Evolutionary conservation across 1,284 basidiomycete species (phyloP).

Genomic region (Puccinia horiana): DNA sequence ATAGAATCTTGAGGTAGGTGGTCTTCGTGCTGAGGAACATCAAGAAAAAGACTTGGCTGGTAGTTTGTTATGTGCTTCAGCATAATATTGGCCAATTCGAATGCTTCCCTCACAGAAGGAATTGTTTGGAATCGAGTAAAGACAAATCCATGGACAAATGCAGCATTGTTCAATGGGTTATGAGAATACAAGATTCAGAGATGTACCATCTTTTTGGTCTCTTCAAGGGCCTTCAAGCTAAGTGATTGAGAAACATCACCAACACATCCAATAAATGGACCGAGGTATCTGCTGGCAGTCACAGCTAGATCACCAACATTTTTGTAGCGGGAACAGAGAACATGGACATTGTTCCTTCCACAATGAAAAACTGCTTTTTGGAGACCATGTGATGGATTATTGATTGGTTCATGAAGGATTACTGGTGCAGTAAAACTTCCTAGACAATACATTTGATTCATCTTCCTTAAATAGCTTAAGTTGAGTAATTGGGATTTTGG

Average conservation of each 20-base stretch:
- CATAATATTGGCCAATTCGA: neutral
- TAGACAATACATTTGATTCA: too few species aligned
- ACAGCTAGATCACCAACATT: slow-evolving; percentile 6
- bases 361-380: too few species aligned
- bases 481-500: too few species aligned
- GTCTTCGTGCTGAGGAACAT: neutral
- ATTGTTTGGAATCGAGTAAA: neutral
- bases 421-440: too few species aligned
- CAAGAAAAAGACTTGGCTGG: neutral
- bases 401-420: too few species aligned
- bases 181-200: neutral
- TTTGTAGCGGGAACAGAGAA: too few species aligned
- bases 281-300: neutral
- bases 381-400: too few species aligned
- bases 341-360: too few species aligned
- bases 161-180: neutral
- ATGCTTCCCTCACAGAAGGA: neutral
- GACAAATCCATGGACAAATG: neutral
- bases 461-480: too few species aligned
- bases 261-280: neutral
- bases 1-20: too few species aligned
- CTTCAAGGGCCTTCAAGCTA: neutral
- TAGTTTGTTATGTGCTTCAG: neutral
- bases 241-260: neutral
- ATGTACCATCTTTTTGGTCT: neutral